Evolutionary conservation across 2,329 filamentous ascomycete genomes (phyloP).

Genomic region (Arthrobotrys entomopaga): DNA sequence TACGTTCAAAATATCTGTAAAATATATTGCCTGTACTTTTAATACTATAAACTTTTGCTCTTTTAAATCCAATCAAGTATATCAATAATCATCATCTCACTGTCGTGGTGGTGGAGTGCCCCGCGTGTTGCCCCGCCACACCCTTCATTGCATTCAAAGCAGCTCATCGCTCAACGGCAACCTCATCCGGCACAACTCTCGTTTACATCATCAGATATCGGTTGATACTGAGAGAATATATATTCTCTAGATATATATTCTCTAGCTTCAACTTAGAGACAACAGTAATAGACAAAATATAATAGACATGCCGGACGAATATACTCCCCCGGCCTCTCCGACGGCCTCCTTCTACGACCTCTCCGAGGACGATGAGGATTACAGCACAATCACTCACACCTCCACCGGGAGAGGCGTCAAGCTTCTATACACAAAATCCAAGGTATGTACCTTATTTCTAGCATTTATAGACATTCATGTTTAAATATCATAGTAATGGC

Average conservation of each 20-base stretch:
- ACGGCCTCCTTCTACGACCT: constrained; percentile 91
- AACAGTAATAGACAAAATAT: too few species aligned
- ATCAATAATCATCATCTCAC: too few species aligned
- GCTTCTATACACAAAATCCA: constrained; percentile 94
- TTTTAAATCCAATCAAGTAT: neutral
- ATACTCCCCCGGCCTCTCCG: constrained; percentile 71
- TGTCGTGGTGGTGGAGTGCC: neutral
- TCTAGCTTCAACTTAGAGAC: too few species aligned
- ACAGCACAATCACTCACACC: constrained; percentile 88
- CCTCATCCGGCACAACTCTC: constrained; percentile 19
- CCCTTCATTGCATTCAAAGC: constrained; percentile 31
- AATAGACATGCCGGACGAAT: constrained; percentile 51
- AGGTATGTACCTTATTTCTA: constrained; percentile 67
- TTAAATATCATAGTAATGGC: neutral
- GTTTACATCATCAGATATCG: constrained; percentile 6
- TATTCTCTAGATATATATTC: too few species aligned
- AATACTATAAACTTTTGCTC: neutral
- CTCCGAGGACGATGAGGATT: constrained; percentile 81
- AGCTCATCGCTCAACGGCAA: constrained; percentile 15
- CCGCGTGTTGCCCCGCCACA: constrained; percentile 20
- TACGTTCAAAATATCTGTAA: neutral
- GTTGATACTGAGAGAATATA: neutral
- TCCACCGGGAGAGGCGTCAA: constrained; percentile 85
- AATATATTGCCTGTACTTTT: neutral
- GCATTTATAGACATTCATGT: neutral